Evolutionary conservation across 768 basidiomycete genomes (phyloP).

Genomic region (Flagelloscypha sp.): DNA sequence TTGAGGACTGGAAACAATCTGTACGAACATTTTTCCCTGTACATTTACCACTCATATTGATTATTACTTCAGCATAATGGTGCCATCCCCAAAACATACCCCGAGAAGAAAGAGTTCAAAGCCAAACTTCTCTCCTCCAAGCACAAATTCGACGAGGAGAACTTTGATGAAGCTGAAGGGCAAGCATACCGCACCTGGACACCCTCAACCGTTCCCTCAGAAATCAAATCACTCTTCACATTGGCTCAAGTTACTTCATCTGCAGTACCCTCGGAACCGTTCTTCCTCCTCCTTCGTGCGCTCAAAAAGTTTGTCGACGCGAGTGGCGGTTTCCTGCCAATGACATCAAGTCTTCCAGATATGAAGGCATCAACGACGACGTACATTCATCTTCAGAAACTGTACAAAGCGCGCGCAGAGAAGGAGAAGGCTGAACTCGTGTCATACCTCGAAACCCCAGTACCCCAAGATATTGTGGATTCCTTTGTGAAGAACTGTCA

Average conservation of each 20-base stretch:
- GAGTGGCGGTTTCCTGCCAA: slow-evolving; percentile 58
- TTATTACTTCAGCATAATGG: slow-evolving; percentile 51
- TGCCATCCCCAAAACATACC: slow-evolving; percentile 42
- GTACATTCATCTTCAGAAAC: slow-evolving; percentile 77
- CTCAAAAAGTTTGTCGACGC: slow-evolving; percentile 57
- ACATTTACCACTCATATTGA: neutral
- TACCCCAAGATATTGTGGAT: slow-evolving; percentile 52
- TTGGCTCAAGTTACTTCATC: slow-evolving; percentile 42
- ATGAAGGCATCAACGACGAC: slow-evolving; percentile 86
- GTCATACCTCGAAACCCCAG: slow-evolving; percentile 34
- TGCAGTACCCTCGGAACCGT: slow-evolving; percentile 46
- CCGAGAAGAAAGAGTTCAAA: slow-evolving; percentile 78
- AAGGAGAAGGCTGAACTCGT: slow-evolving; percentile 57
- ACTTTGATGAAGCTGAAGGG: slow-evolving; percentile 89
- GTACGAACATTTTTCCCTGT: slow-evolving; percentile 32
- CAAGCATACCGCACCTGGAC: slow-evolving; percentile 83
- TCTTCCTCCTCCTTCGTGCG: slow-evolving; percentile 73
- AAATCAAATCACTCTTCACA: slow-evolving; percentile 55
- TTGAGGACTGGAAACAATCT: slow-evolving; percentile 75
- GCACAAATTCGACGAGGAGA: slow-evolving; percentile 84
- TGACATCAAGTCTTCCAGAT: slow-evolving; percentile 85
- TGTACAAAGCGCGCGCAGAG: slow-evolving; percentile 75
- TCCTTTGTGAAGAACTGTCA: slow-evolving; percentile 77
- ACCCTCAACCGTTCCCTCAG: slow-evolving; percentile 50
- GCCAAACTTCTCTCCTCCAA: slow-evolving; percentile 51